Conservation (phyloP, 1,139 yeast species). For the Lodderomyces beijingensis region DNA sequence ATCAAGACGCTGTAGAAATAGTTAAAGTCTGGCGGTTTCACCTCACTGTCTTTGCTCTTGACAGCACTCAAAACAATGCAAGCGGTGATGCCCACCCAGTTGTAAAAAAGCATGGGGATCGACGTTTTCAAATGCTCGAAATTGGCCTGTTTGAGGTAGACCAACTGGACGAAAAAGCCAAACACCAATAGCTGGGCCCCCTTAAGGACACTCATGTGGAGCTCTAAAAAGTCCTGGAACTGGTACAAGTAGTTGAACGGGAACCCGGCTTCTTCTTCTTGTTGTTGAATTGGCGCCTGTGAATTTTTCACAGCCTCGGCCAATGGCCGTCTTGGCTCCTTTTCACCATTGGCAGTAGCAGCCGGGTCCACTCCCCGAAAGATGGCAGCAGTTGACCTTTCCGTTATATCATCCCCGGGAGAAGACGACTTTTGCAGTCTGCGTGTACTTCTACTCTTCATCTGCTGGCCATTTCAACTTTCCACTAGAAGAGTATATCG, state of each 20-base stretch:
- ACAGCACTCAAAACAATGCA: conserved; percentile 29
- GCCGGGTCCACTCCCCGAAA: conserved; percentile 16
- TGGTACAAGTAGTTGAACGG: conserved; percentile 28
- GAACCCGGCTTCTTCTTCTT: conserved; percentile 15
- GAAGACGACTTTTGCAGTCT: conserved; percentile 1
- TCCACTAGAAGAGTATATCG: too few relatives aligned
- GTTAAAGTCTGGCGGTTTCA: conserved; percentile 36
- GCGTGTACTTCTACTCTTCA: neutral
- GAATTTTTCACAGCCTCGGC: conserved; percentile 2
- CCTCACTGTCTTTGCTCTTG: conserved; percentile 16
- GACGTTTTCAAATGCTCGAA: conserved; percentile 17
- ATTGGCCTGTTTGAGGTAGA: conserved; percentile 20
- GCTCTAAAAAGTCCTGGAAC: conserved; percentile 39
- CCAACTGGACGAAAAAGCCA: conserved; percentile 28
- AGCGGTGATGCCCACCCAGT: conserved; percentile 28
- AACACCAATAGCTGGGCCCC: conserved; percentile 33
- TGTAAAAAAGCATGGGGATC: conserved; percentile 29
- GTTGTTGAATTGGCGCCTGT: neutral
- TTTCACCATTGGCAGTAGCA: conserved; percentile 6
- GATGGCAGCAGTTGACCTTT: conserved; percentile 19
- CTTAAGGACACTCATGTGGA: conserved; percentile 26
- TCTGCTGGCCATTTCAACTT: too few relatives aligned
- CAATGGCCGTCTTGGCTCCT: conserved; percentile 2
- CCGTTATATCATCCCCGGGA: conserved; percentile 6
- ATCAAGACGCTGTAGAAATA: conserved; percentile 31